Conservation (phyloP, 441 rosid species). For the California macrophylla region DNA sequence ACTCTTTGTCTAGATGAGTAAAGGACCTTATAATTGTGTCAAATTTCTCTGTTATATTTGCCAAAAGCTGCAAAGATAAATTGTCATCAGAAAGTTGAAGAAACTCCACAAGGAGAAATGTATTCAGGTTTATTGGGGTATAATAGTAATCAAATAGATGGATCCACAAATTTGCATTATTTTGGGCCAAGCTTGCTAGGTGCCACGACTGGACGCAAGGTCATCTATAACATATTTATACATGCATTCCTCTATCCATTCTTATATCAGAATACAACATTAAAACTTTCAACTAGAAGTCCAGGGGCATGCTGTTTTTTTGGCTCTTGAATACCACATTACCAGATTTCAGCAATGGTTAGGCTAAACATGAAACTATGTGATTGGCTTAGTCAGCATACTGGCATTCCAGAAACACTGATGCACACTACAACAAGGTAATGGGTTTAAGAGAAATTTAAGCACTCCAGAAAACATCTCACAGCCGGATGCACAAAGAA, state of each 20-base stretch:
- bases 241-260: neutral
- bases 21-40: constrained; percentile 69
- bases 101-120: too few species aligned
- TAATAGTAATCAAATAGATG: neutral
- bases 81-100: constrained; percentile 9
- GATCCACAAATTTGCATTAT: neutral
- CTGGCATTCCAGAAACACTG: neutral
- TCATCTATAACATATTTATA: neutral
- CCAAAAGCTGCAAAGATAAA: constrained; percentile 65
- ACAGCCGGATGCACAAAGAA: neutral
- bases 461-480: neutral
- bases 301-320: neutral
- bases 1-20: constrained; percentile 87
- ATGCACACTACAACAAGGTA: neutral
- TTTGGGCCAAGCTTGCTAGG: neutral
- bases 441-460: neutral
- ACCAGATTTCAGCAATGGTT: neutral
- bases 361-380: neutral
- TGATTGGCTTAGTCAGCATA: neutral
- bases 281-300: neutral
- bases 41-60: constrained; percentile 65
- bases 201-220: neutral
- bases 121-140: too few species aligned
- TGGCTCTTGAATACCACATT: too few species aligned
- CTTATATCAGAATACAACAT: neutral